Conservation (phyloP, 768 basidiomycete genomes). For the Collybiopsis luxurians region DNA sequence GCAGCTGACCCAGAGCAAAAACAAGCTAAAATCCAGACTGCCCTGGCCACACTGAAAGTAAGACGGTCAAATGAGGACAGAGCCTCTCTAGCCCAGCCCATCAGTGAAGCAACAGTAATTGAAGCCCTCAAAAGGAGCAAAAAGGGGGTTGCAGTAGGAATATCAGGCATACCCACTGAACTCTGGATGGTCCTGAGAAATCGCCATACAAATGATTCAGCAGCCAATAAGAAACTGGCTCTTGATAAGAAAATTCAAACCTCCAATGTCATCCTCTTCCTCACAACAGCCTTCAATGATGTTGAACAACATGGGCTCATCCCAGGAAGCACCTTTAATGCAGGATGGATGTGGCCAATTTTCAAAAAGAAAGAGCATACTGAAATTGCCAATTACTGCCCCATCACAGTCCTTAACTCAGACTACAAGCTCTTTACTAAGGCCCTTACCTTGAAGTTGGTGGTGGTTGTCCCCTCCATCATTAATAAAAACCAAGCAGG, state of each 20-base stretch:
- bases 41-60: neutral
- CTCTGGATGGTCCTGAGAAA: neutral
- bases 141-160: neutral
- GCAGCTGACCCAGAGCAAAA: neutral
- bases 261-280: constrained; percentile 4
- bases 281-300: constrained; percentile 13
- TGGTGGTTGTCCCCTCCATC: neutral
- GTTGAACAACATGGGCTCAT: constrained; percentile 2
- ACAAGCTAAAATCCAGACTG: neutral
- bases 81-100: neutral
- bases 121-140: neutral
- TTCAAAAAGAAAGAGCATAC: constrained; percentile 26
- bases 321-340: constrained; percentile 13
- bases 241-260: neutral
- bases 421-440: constrained; percentile 28
- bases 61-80: neutral
- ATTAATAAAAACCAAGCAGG: constrained; percentile 23
- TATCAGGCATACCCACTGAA: constrained; percentile 14
- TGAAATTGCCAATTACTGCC: constrained; percentile 17
- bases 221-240: neutral
- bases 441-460: constrained; percentile 1
- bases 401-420: constrained; percentile 22
- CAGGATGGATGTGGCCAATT: constrained; percentile 22
- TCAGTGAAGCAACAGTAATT: neutral
- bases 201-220: neutral